Evolutionary conservation across 441 rosid genomes (phyloP).

Genomic region (Pelargonium myrrhifolium): DNA sequence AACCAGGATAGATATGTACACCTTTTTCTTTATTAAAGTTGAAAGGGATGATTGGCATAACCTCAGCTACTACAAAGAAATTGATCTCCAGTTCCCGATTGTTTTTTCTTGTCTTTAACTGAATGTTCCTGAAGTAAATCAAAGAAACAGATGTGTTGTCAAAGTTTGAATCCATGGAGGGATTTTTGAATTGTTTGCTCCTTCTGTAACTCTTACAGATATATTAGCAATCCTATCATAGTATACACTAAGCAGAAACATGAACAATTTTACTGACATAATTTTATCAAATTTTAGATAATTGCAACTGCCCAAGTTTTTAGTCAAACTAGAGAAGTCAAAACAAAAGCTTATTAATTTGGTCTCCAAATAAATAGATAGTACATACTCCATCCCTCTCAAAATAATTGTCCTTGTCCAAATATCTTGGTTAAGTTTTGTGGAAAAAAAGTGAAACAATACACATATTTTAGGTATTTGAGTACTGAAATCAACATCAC

Average conservation of each 20-base stretch:
- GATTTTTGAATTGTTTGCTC: background rate
- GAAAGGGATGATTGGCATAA: background rate
- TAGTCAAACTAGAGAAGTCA: too few species aligned
- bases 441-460: background rate
- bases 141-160: background rate
- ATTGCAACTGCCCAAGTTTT: too few species aligned
- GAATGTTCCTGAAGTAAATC: background rate
- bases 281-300: background rate
- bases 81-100: background rate
- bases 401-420: too few species aligned
- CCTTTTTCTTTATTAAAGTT: too few species aligned
- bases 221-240: background rate
- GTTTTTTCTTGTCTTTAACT: background rate
- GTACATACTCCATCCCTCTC: too few species aligned
- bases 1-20: background rate
- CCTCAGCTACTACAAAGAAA: constrained; percentile 1
- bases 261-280: background rate
- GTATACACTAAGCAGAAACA: background rate
- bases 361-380: too few species aligned
- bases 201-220: background rate
- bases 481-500: background rate
- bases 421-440: too few species aligned
- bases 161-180: background rate
- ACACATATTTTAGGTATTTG: background rate
- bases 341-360: too few species aligned